These are phyloP conservation scores for Candida corydali DNA, from an alignment of 805 yeast genomes.

Conservation along the genomic window DNA sequence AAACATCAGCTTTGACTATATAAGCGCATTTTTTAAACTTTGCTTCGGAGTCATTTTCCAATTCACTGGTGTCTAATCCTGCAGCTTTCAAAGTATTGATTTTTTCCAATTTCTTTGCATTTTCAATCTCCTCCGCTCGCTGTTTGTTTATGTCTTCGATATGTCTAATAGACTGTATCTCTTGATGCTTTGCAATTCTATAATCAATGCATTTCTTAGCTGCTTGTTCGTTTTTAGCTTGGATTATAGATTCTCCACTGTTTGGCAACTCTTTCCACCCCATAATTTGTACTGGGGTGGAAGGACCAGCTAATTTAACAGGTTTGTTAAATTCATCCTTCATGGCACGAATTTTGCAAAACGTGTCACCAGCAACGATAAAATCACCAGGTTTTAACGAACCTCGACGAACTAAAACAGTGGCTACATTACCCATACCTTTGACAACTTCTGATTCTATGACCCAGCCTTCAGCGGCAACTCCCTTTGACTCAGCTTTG, in stretches of 20 bases:
- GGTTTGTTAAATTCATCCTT: constrained; percentile 66
- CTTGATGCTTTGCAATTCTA: constrained; percentile 51
- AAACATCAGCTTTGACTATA: constrained; percentile 85
- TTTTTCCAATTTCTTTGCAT: constrained; percentile 48
- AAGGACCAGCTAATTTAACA: constrained; percentile 69
- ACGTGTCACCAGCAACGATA: constrained; percentile 83
- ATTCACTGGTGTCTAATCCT: constrained; percentile 54
- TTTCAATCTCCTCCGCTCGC: constrained; percentile 52
- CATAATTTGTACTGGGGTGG: constrained; percentile 83
- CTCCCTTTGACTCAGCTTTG: constrained; percentile 50
- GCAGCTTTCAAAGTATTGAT: constrained; percentile 54
- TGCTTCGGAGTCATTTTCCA: constrained; percentile 26
- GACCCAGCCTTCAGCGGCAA: constrained; percentile 79
- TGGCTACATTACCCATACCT: constrained; percentile 82
- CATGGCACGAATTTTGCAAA: constrained; percentile 79
- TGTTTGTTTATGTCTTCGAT: constrained; percentile 69
- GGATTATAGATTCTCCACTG: constrained; percentile 81
- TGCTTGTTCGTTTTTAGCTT: constrained; percentile 66
- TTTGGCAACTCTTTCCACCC: constrained; percentile 95
- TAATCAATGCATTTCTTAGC: constrained; percentile 75
- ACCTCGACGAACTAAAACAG: constrained; percentile 80
- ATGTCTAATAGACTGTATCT: constrained; percentile 55
- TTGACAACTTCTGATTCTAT: constrained; percentile 80
- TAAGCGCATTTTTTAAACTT: constrained; percentile 42
- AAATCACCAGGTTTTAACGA: constrained; percentile 63